A percentile compares a stretch with the other conserved stretches of the same genome.
These are phyloP conservation scores for Corniculantispora saksenae DNA, from an alignment of 2,329 filamentous ascomycete genomes.

Conservation along the genomic window DNA sequence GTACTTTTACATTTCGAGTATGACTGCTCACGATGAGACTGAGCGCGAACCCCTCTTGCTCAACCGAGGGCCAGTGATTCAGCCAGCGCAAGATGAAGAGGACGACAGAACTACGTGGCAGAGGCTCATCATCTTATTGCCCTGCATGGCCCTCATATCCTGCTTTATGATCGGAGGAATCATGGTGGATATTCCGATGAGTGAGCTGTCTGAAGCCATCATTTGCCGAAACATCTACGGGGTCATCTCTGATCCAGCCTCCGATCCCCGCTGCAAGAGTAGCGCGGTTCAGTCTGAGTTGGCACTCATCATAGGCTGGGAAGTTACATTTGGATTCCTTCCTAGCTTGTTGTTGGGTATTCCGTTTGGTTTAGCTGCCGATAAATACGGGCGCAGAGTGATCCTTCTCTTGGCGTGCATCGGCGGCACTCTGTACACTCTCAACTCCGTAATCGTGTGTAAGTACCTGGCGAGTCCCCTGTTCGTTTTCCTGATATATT, in stretches of 20 bases:
- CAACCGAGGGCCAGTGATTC: too few relatives aligned
- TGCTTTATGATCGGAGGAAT: not conserved
- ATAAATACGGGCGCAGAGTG: constrained; percentile 22
- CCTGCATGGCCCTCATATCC: not conserved
- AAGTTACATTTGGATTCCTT: constrained; percentile 23
- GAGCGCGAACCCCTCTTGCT: too few relatives aligned
- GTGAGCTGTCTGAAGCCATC: constrained; percentile 16
- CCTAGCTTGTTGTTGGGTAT: constrained; percentile 23
- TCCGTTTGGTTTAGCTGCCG: constrained; percentile 24
- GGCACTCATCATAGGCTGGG: constrained; percentile 24
- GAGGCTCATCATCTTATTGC: not conserved
- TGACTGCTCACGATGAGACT: too few relatives aligned
- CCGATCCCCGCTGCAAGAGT: constrained; percentile 23
- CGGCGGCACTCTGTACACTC: constrained; percentile 16
- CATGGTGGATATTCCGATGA: not conserved
- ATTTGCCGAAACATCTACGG: constrained; percentile 17
- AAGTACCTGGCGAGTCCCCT: not conserved
- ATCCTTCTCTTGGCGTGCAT: constrained; percentile 22
- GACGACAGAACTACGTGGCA: constrained; percentile 3
- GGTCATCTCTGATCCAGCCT: not conserved
- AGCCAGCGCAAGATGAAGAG: not conserved
- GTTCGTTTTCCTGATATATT: not conserved
- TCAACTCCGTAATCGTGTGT: constrained; percentile 15
- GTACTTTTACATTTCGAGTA: too few relatives aligned
- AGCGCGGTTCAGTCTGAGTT: constrained; percentile 25